Evolutionary conservation across 768 basidiomycete genomes (phyloP), one percentile per base, ranked within the genome.

Genomic region (Podaxis sp.): DNA sequence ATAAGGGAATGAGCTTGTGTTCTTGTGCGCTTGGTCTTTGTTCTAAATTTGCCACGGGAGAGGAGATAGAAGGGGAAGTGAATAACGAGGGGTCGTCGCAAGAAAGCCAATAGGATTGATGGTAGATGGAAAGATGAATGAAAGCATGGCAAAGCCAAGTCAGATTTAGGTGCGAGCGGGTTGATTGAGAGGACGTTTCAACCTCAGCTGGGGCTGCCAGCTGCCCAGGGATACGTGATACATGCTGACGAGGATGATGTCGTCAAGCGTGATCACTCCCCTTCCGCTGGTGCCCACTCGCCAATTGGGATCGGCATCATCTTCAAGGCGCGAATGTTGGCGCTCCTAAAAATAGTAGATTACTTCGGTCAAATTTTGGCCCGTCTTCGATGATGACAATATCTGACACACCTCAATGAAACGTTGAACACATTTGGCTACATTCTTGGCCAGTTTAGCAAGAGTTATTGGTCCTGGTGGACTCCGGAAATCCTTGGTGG

Each of bases 141-240:
- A 62, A 24, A 55, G 38, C n/a, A 19, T 46, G 44, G 26, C 19
- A 28, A 51, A 53, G 59, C 30, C 48, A 46, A 51, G 17, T 39
- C 28, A 28, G 44, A 24, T 19, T 57, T 48, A 63, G 38, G 13
- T 22, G 55, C 55, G 61, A 28, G 33, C 2, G 26, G 54, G 44
- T 9, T 56, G 61, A 64, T 59, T 59, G 19, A 73, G 66, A 4
- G 80, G 80, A 24, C 77, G 80, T 42, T 76, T 72, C 39, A 92
- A 78, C 70, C 89, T 82, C 51, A 92, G 74, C 61, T 92, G 89
- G 22, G 90, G 89, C 64, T 93, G 90, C 90, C 90, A 93, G 61
- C 86, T 87, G 11, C 91, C 90, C 74, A 90, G 85, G 12, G 90
- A 91, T 57, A 92, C 89, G 66, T 93, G 91, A 74, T 92, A 90